Evolutionary conservation across 306 rosid genomes (phyloP).

Genomic region (Quercus bicolor): DNA sequence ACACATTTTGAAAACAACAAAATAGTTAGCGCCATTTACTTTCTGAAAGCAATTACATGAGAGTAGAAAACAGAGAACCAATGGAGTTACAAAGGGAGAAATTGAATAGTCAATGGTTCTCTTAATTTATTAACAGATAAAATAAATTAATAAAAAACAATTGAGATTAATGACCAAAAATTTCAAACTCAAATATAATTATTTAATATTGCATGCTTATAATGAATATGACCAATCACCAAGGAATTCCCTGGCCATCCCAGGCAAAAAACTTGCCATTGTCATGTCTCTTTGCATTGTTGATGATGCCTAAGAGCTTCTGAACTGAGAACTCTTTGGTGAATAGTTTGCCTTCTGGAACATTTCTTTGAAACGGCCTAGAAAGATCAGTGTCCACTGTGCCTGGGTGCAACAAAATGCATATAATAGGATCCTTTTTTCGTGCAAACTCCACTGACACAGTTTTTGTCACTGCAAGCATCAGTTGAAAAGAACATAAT

Average conservation of each 20-base stretch:
- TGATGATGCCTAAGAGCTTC: conserved; percentile 65
- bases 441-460: conserved; percentile 70
- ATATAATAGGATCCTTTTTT: conserved; percentile 70
- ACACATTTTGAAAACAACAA: neutral
- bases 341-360: conserved; percentile 76
- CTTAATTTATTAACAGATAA: neutral
- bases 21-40: neutral
- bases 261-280: conserved; percentile 94
- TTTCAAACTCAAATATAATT: neutral
- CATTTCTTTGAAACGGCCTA: conserved; percentile 87
- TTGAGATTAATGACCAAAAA: neutral
- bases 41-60: neutral
- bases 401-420: conserved; percentile 95
- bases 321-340: conserved; percentile 73
- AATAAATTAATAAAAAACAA: neutral
- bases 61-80: neutral
- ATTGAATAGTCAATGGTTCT: neutral
- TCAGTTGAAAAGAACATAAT: neutral
- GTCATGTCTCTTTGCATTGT: conserved; percentile 56
- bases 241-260: conserved; percentile 97
- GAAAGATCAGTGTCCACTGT: conserved; percentile 98
- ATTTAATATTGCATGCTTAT: neutral
- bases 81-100: neutral
- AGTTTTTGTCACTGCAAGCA: conserved; percentile 64
- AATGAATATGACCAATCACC: conserved; percentile 35